Evolutionary conservation across 2,329 filamentous ascomycete species (phyloP).

Genomic region (Sporothrix pallida): DNA sequence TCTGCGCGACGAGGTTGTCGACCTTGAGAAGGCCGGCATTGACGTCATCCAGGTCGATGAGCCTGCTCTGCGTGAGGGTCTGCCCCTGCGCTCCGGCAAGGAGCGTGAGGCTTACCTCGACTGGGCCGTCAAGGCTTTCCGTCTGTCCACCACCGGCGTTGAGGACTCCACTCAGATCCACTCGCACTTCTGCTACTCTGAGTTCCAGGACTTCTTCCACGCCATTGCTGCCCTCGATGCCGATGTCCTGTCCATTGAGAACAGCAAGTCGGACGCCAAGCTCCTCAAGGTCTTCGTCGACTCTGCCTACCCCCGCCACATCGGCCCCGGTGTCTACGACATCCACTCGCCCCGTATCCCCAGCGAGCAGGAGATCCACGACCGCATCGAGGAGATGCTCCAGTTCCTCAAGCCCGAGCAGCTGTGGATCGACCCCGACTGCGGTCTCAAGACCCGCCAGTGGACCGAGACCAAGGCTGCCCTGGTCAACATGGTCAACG

Average conservation of each 20-base stretch:
- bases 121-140: constrained; percentile 99
- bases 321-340: constrained; percentile 98
- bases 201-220: constrained; percentile 99
- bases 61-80: constrained; percentile 98
- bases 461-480: constrained; percentile 99
- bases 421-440: constrained; percentile 99
- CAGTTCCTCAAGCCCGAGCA: constrained; percentile 96
- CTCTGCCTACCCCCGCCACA: constrained; percentile 95
- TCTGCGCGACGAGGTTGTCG: constrained; percentile 96
- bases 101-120: constrained; percentile 96
- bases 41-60: constrained; percentile 99
- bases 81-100: constrained; percentile 89
- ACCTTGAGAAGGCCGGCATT: constrained; percentile 95
- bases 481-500: constrained; percentile 95
- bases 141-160: constrained; percentile 90
- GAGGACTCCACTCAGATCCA: constrained; percentile 98
- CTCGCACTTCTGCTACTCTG: constrained; percentile 99
- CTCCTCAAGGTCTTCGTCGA: constrained; percentile 98
- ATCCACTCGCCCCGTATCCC: constrained; percentile 99
- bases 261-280: constrained; percentile 99
- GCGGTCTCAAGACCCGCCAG: constrained; percentile 97
- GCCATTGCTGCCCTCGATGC: constrained; percentile 97
- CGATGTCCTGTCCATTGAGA: constrained; percentile 98
- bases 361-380: constrained; percentile 96
- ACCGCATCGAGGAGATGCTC: constrained; percentile 97